phyloP scores from a whole-genome alignment of 2,329 filamentous ascomycete species.

The Fusarium ambrosium region DNA sequence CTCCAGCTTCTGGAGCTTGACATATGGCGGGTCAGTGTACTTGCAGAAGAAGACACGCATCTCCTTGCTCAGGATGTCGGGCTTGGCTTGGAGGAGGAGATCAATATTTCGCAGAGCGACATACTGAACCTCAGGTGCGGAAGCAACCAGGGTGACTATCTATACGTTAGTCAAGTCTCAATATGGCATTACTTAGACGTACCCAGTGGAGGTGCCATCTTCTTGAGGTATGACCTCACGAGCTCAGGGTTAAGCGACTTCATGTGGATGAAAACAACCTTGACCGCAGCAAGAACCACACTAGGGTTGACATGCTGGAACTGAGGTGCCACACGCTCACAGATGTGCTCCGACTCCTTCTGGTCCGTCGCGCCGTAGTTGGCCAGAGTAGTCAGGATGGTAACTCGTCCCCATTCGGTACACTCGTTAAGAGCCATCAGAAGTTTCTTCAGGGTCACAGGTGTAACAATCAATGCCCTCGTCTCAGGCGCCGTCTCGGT shows the following conservation, averaged over 20 bases:
- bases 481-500: conserved; percentile 92
- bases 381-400: conserved; percentile 89
- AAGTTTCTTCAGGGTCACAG: conserved; percentile 91
- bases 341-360: conserved; percentile 98
- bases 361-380: conserved; percentile 89
- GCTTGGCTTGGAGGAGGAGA: conserved; percentile 92
- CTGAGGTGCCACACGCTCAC: conserved; percentile 93
- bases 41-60: conserved; percentile 99
- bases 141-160: conserved; percentile 92
- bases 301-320: conserved; percentile 99
- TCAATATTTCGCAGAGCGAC: conserved; percentile 97
- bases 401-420: conserved; percentile 97
- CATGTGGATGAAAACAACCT: conserved; percentile 98
- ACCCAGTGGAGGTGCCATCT: conserved; percentile 98
- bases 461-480: conserved; percentile 84
- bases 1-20: conserved; percentile 97
- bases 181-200: conserved; percentile 49
- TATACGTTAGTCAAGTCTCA: background rate
- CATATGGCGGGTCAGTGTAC: conserved; percentile 97
- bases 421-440: conserved; percentile 97
- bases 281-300: conserved; percentile 96
- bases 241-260: conserved; percentile 82
- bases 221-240: conserved; percentile 90
- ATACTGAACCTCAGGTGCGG: conserved; percentile 96
- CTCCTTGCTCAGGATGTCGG: conserved; percentile 97